phyloP scores from a whole-genome alignment of 352 stramenopile genomes.

The Blastocystis sp. region DNA sequence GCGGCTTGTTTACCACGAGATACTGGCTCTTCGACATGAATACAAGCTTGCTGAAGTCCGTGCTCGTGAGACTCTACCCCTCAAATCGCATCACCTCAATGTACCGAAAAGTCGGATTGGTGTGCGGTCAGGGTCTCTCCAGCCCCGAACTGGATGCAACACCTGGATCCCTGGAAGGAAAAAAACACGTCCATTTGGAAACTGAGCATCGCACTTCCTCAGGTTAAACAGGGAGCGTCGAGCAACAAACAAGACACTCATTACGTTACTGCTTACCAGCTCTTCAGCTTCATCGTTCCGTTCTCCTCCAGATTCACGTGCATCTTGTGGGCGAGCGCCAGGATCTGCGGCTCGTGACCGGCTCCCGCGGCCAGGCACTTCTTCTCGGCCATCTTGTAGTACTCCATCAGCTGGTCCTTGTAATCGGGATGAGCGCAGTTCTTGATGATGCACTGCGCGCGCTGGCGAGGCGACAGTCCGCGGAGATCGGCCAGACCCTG shows the following conservation, averaged over 20 bases:
- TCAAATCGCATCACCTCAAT: no score
- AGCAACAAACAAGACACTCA: slow-evolving; percentile 15
- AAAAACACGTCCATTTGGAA: no score
- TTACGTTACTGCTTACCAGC: slow-evolving; percentile 63
- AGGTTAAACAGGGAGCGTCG: no score
- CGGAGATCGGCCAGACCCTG: slow-evolving; percentile 68
- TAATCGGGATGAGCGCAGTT: slow-evolving; percentile 69
- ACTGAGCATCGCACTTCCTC: no score
- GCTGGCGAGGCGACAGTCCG: slow-evolving; percentile 66
- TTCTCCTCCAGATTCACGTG: slow-evolving; percentile 70
- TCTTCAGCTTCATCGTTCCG: slow-evolving; percentile 68
- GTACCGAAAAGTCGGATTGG: no score
- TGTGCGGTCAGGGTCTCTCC: no score
- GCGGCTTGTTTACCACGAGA: no score
- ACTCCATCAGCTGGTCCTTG: slow-evolving; percentile 67
- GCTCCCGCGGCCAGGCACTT: slow-evolving; percentile 66
- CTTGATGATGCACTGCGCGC: slow-evolving; percentile 69
- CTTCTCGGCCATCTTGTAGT: slow-evolving; percentile 70
- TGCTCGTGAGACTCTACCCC: no score
- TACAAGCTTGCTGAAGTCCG: no score
- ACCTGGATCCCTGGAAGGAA: no score
- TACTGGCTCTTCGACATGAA: no score
- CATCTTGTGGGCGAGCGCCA: slow-evolving; percentile 64
- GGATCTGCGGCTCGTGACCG: slow-evolving; percentile 67
- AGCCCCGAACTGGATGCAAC: no score